Evolutionary conservation across 305 asterid genomes (phyloP).

Genomic region (Ilex paraguariensis): DNA sequence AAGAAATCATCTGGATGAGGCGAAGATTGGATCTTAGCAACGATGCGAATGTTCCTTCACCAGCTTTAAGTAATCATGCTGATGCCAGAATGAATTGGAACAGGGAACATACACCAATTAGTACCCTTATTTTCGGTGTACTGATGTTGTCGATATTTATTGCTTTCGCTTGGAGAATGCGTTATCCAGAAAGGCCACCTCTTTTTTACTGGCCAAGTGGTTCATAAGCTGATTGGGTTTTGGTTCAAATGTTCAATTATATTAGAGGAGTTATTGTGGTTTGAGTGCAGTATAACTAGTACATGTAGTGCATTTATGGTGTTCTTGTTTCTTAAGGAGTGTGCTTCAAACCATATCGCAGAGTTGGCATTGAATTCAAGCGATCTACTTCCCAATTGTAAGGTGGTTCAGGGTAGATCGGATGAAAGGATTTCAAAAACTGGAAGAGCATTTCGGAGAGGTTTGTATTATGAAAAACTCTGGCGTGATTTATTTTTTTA

Average conservation of each 20-base stretch:
- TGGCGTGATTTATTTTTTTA: too few species aligned
- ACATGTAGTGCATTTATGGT: too few species aligned
- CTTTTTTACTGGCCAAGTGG: conserved; percentile 2
- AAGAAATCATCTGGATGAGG: conserved; percentile 1
- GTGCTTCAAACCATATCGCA: too few species aligned
- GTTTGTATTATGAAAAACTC: too few species aligned
- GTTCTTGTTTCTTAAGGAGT: too few species aligned
- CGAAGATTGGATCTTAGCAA: conserved; percentile 3
- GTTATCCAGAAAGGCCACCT: conserved; percentile 8
- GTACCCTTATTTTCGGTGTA: conserved; percentile 6
- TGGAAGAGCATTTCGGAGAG: too few species aligned
- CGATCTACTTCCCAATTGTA: too few species aligned
- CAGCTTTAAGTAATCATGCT: conserved; percentile 2
- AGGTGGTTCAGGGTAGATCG: too few species aligned
- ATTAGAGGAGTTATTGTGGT: too few species aligned
- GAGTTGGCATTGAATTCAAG: too few species aligned
- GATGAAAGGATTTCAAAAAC: too few species aligned
- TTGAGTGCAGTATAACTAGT: too few species aligned
- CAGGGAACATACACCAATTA: conserved; percentile 12
- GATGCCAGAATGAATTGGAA: neutral
- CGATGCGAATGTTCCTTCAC: neutral
- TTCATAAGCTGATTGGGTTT: neutral
- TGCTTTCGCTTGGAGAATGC: conserved; percentile 11
- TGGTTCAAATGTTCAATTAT: neutral
- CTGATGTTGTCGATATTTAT: conserved; percentile 18